These are phyloP conservation scores for Mimosa bimucronata DNA, from an alignment of 306 rosid species.

Conservation along the genomic window DNA sequence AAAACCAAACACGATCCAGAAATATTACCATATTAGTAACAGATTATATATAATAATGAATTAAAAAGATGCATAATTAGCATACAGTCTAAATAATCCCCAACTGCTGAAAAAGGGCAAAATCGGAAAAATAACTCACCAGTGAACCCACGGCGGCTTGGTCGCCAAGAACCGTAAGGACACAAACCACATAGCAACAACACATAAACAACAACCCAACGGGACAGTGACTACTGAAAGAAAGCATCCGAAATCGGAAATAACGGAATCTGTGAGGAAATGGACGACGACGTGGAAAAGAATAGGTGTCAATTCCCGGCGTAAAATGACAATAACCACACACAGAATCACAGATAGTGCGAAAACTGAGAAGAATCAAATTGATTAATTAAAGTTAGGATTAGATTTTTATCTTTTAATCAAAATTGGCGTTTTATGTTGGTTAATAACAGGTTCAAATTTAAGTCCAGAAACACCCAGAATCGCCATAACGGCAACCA, in stretches of 20 bases:
- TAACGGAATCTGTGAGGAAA: background rate
- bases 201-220: background rate
- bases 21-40: background rate
- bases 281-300: background rate
- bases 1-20: slow-evolving; percentile 32
- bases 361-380: slow-evolving; percentile 17
- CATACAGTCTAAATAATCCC: background rate
- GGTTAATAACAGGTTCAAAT: slow-evolving; percentile 23
- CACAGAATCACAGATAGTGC: background rate
- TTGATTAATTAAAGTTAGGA: background rate
- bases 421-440: slow-evolving; percentile 24
- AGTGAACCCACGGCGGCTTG: background rate
- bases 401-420: slow-evolving; percentile 8
- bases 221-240: background rate
- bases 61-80: background rate
- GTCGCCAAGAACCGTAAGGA: background rate
- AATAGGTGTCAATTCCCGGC: background rate
- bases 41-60: background rate
- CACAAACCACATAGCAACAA: background rate
- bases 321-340: background rate
- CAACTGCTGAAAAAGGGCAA: background rate
- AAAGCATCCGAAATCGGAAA: background rate
- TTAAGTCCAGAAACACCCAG: slow-evolving; percentile 47
- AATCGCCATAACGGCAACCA: slow-evolving; percentile 53
- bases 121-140: background rate